Conservation (phyloP, 2,329 filamentous ascomycete genomes). For the Diaporthe batatas region DNA sequence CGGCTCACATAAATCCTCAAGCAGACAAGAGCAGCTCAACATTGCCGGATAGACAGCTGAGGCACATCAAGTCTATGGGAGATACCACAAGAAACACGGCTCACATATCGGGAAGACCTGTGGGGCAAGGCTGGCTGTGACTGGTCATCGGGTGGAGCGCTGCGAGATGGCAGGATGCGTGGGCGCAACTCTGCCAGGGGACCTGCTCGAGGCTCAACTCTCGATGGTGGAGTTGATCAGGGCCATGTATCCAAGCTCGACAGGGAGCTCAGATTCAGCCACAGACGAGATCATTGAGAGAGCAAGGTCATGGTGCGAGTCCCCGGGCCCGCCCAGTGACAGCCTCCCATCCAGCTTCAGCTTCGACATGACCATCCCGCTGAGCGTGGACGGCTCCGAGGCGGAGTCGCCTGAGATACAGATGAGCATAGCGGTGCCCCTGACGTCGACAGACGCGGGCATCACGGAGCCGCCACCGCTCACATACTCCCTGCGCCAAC, state of each 20-base stretch:
- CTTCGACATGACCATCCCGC: constrained; percentile 34
- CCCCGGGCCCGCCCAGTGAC: neutral
- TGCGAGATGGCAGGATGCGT: constrained; percentile 31
- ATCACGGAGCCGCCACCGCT: constrained; percentile 30
- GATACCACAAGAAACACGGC: too few relatives aligned
- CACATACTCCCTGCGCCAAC: constrained; percentile 36
- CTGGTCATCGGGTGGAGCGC: constrained; percentile 44
- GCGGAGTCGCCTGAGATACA: constrained; percentile 24
- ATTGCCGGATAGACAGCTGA: neutral
- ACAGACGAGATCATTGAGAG: constrained; percentile 13
- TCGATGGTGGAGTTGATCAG: constrained; percentile 40
- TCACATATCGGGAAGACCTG: neutral
- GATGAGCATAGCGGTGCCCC: constrained; percentile 33
- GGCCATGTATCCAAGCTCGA: constrained; percentile 38
- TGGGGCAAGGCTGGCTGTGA: neutral
- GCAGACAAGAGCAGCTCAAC: neutral
- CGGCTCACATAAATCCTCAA: constrained; percentile 10
- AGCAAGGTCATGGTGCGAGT: constrained; percentile 36
- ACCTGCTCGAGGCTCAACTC: constrained; percentile 40
- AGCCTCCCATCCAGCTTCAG: constrained; percentile 26
- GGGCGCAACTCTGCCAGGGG: constrained; percentile 10
- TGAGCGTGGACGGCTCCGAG: constrained; percentile 2
- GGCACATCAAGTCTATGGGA: neutral
- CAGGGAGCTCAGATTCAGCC: neutral
- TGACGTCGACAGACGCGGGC: constrained; percentile 3